These are phyloP conservation scores for Lasiosphaeria ovina DNA, from an alignment of 495 filamentous ascomycete genomes.

Conservation along the genomic window DNA sequence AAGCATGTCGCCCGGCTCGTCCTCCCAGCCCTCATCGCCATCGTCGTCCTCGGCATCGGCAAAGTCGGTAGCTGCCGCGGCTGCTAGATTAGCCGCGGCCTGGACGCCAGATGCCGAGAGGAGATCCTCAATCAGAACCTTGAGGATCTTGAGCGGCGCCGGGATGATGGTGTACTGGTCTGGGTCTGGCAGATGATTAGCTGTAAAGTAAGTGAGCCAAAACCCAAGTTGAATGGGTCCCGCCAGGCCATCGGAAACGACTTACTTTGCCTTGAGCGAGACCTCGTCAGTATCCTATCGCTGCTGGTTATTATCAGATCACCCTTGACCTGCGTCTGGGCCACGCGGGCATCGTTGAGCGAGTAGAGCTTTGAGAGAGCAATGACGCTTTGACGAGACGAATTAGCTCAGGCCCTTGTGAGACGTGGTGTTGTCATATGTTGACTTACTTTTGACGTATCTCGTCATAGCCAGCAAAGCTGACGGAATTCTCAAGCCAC, in stretches of 20 bases:
- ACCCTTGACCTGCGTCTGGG: conserved; percentile 80
- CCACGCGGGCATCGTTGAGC: conserved; percentile 77
- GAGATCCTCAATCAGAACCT: conserved; percentile 90
- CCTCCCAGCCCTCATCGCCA: conserved; percentile 84
- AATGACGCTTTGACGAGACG: conserved; percentile 59
- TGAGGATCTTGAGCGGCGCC: conserved; percentile 89
- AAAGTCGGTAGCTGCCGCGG: conserved; percentile 51
- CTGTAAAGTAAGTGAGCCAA: conserved; percentile 1
- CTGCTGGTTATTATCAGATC: conserved; percentile 81
- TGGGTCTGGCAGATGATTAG: conserved; percentile 56
- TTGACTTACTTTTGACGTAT: conserved; percentile 84
- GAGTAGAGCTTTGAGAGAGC: conserved; percentile 86
- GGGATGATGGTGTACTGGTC: conserved; percentile 87
- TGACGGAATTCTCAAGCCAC: conserved; percentile 95
- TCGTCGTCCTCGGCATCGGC: conserved; percentile 60
- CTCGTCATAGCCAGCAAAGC: conserved; percentile 94
- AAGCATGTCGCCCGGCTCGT: conserved; percentile 63
- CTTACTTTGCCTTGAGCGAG: conserved; percentile 71
- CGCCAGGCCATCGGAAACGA: not conserved
- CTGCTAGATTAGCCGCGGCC: conserved; percentile 46
- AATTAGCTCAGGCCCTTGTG: conserved; percentile 30
- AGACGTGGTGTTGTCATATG: no score
- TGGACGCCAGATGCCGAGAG: conserved; percentile 54
- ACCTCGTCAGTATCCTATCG: conserved; percentile 89
- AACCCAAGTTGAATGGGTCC: not conserved